phyloP scores from a whole-genome alignment of 78 protist genomes.

The Mastigamoeba balamuthi region DNA sequence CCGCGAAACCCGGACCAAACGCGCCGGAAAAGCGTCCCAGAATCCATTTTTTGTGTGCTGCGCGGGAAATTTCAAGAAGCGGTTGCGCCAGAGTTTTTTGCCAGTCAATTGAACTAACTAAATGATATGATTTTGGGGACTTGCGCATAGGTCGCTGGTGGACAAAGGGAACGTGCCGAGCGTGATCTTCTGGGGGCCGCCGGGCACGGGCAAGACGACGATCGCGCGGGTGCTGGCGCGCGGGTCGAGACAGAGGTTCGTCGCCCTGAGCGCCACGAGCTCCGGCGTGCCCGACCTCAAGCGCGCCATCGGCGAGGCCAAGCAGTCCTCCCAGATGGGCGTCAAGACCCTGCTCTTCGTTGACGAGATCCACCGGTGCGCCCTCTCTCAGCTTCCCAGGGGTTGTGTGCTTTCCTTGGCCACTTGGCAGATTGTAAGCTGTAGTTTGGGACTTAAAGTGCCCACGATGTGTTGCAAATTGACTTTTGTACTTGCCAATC shows the following conservation, averaged over 20 bases:
- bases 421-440: too few relatives aligned
- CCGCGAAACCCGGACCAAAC: neutral
- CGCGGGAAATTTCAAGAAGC: neutral
- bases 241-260: neutral
- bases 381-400: too few relatives aligned
- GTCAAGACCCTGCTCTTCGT: conserved; percentile 34
- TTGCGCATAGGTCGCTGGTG: neutral
- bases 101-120: too few relatives aligned
- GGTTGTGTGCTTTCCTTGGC: too few relatives aligned
- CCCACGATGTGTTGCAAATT: too few relatives aligned
- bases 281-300: conserved; percentile 22
- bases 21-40: neutral
- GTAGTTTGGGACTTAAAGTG: too few relatives aligned
- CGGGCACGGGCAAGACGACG: conserved; percentile 4
- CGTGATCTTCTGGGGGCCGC: neutral
- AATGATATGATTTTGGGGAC: too few relatives aligned
- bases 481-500: too few relatives aligned
- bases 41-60: neutral
- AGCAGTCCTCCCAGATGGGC: too few relatives aligned
- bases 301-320: conserved; percentile 3
- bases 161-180: neutral
- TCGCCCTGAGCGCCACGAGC: conserved; percentile 3
- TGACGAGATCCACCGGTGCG: conserved; percentile 32
- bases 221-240: conserved; percentile 10
- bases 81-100: too few relatives aligned